A percentile compares a stretch with the other conserved stretches of the same genome.
Evolutionary conservation across 805 yeast species (phyloP).

Genomic region (Zygoascus flipseniorum): DNA sequence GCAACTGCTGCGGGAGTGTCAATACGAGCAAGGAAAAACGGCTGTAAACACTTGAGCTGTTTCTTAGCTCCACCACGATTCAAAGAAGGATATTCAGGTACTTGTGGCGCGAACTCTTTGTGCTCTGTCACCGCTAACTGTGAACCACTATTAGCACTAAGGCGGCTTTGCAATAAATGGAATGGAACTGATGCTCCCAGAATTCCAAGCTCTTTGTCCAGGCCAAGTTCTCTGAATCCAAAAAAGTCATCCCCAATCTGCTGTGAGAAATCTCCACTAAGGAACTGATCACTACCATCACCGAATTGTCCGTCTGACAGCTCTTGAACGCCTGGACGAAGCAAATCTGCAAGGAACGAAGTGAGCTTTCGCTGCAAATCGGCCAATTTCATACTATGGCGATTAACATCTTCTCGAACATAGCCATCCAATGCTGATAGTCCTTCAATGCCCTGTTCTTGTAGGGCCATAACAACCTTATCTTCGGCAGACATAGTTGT

Average conservation of each 20-base stretch:
- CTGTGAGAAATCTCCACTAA: conserved; percentile 89
- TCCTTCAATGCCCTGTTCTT: conserved; percentile 73
- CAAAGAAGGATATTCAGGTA: conserved; percentile 44
- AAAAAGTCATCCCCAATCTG: conserved; percentile 97
- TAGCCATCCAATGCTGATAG: conserved; percentile 70
- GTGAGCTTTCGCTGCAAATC: conserved; percentile 64
- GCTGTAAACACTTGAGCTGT: conserved; percentile 51
- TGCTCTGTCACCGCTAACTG: conserved; percentile 35
- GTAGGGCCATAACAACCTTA: conserved; percentile 49
- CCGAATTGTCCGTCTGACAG: conserved; percentile 68
- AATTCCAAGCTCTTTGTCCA: conserved; percentile 85
- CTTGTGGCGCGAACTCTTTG: conserved; percentile 31
- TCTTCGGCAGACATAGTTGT: conserved; percentile 34
- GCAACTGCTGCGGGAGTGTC: neutral
- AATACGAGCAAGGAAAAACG: conserved; percentile 35
- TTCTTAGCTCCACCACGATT: conserved; percentile 41
- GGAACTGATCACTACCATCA: conserved; percentile 88
- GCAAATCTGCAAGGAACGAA: conserved; percentile 62
- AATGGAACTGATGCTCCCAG: conserved; percentile 81
- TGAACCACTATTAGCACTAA: conserved; percentile 42
- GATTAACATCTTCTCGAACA: conserved; percentile 60
- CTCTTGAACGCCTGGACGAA: conserved; percentile 65
- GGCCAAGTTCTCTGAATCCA: conserved; percentile 89
- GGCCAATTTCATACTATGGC: conserved; percentile 58
- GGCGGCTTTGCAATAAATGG: conserved; percentile 71